Percentiles rank a stretch among this genome's conserved stretches.
Conservation (phyloP, 2,329 filamentous ascomycete species). For the Sporothrix humicola region DNA sequence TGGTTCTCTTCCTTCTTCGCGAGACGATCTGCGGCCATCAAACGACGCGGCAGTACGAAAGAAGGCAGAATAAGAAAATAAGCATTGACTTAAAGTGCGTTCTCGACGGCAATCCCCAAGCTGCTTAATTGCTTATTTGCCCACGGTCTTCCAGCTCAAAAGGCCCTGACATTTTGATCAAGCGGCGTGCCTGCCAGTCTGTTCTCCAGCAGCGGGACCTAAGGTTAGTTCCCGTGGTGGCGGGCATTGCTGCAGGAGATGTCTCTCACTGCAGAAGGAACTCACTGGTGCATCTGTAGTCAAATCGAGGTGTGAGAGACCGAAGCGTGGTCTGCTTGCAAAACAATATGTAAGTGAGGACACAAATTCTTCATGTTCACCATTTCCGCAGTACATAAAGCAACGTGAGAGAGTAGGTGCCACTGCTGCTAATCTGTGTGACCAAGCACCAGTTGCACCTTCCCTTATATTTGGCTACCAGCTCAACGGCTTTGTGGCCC, state of each 20-base stretch:
- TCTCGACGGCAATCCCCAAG: neutral
- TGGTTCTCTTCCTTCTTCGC: neutral
- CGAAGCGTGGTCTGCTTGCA: neutral
- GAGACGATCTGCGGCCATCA: slow-evolving; percentile 14
- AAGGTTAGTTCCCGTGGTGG: slow-evolving; percentile 20
- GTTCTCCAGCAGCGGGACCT: slow-evolving; percentile 12
- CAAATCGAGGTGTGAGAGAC: no score
- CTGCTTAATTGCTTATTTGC: neutral
- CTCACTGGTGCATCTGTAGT: neutral
- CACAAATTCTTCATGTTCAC: neutral
- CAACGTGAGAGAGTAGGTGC: neutral
- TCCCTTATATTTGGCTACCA: neutral
- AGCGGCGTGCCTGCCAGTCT: neutral
- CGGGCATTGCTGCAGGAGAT: slow-evolving; percentile 6
- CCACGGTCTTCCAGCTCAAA: neutral
- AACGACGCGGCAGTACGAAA: neutral
- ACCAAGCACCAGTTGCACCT: slow-evolving; percentile 4
- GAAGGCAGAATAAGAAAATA: neutral
- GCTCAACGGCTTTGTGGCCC: neutral
- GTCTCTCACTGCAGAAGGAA: neutral
- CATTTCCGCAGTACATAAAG: neutral
- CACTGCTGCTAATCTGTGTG: neutral
- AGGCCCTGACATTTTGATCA: neutral
- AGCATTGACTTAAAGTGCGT: neutral
- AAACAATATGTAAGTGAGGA: neutral